A percentile compares a stretch with the other conserved stretches of the same genome.
phyloP scores from a whole-genome alignment of 2,329 filamentous ascomycete genomes.

The Dothistroma pini region DNA sequence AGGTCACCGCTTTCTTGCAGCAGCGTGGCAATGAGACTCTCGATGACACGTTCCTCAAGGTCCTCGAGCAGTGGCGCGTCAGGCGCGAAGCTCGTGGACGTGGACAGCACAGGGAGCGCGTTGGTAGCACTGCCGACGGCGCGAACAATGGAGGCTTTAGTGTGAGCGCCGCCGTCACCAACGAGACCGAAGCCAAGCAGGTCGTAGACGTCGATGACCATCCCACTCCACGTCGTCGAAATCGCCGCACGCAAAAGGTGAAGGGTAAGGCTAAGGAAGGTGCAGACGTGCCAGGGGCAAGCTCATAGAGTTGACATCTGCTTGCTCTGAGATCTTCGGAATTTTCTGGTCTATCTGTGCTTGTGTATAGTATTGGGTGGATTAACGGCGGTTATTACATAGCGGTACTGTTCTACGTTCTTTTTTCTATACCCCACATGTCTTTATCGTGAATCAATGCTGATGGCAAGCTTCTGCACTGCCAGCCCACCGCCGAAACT shows the following conservation, averaged over 20 bases:
- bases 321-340: not conserved
- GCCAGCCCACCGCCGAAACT: not conserved
- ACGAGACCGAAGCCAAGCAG: not conserved
- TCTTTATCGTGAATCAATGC: not conserved
- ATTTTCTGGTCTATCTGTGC: too few species aligned
- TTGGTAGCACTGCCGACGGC: not conserved
- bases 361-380: too few species aligned
- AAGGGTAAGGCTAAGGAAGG: constrained; percentile 4
- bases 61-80: not conserved
- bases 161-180: not conserved
- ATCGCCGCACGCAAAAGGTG: constrained; percentile 11
- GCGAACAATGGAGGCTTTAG: not conserved
- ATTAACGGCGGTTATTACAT: too few species aligned
- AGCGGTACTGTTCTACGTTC: not conserved
- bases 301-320: not conserved
- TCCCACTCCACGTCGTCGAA: constrained; percentile 9
- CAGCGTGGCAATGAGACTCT: constrained; percentile 1
- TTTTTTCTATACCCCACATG: not conserved
- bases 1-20: constrained; percentile 1
- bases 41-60: not conserved
- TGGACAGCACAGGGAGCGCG: not conserved
- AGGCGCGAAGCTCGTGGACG: not conserved
- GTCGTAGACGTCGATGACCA: not conserved
- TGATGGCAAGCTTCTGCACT: not conserved
- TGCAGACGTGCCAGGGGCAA: not conserved